These are phyloP conservation scores for Epichloe typhina DNA, from an alignment of 2,329 filamentous ascomycete genomes.

Conservation along the genomic window DNA sequence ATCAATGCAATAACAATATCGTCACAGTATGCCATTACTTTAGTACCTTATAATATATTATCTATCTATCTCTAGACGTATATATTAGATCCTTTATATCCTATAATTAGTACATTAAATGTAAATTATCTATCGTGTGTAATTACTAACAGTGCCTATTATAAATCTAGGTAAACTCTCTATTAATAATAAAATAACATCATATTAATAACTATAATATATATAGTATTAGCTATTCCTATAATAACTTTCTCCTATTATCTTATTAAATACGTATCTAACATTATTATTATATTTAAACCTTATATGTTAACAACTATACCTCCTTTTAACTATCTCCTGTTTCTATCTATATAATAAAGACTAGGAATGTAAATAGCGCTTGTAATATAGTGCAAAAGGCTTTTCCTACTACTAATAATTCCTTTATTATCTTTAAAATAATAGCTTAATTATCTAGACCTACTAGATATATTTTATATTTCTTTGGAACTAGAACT, in stretches of 20 bases:
- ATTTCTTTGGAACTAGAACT: too few relatives aligned
- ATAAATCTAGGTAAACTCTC: not conserved
- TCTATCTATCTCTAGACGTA: fast-evolving
- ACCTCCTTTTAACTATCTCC: not conserved
- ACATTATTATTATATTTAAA: not conserved
- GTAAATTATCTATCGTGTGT: too few relatives aligned
- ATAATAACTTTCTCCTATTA: not conserved
- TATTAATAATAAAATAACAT: not conserved
- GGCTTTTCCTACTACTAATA: too few relatives aligned
- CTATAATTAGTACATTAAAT: too few relatives aligned
- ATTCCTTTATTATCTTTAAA: too few relatives aligned
- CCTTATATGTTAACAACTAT: not conserved
- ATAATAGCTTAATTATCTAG: too few relatives aligned
- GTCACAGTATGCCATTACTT: fast-evolving
- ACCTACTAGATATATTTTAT: too few relatives aligned
- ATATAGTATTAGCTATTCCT: too few relatives aligned
- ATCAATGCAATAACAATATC: too few relatives aligned
- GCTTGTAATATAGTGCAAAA: too few relatives aligned
- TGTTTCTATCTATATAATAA: too few relatives aligned
- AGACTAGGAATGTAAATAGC: too few relatives aligned
- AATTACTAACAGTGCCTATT: not conserved
- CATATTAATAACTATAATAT: not conserved
- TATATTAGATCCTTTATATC: fast-evolving
- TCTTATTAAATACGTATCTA: not conserved
- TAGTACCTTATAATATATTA: fast-evolving